These are phyloP conservation scores for Herpotrichia juniperi DNA, from an alignment of 2,329 filamentous ascomycete genomes.

Conservation along the genomic window DNA sequence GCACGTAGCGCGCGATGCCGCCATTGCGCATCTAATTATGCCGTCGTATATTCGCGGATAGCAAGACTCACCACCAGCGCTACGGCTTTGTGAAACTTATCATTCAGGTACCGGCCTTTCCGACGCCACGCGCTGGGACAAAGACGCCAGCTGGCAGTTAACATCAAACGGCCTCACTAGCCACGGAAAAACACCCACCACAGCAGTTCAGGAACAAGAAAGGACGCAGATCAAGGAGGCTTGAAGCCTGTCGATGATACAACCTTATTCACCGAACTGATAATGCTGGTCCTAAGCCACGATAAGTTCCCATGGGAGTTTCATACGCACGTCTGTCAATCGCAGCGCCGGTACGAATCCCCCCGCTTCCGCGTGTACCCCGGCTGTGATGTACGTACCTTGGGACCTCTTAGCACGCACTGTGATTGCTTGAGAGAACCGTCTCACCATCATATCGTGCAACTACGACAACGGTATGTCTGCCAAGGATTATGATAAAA, in stretches of 20 bases:
- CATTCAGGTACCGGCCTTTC: not conserved
- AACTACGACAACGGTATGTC: not conserved
- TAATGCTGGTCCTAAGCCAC: not conserved
- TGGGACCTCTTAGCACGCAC: not conserved
- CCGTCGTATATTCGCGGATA: no score
- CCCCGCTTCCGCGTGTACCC: slow-evolving; percentile 1
- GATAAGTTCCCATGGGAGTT: not conserved
- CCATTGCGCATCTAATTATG: not conserved
- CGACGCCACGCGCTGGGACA: not conserved
- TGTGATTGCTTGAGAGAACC: not conserved
- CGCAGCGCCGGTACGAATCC: not conserved
- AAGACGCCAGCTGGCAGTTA: not conserved
- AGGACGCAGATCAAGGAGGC: not conserved
- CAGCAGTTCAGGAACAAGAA: not conserved
- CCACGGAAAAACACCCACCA: not conserved
- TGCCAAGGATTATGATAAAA: not conserved
- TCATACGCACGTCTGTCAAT: not conserved
- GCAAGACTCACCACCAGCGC: no score
- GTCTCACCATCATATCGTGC: not conserved
- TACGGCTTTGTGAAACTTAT: not conserved
- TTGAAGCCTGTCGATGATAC: not conserved
- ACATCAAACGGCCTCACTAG: not conserved
- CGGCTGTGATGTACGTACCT: not conserved
- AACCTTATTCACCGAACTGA: not conserved
- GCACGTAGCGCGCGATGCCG: not conserved